Evolutionary conservation across 768 basidiomycete species (phyloP), one percentile per base, ranked within the genome.

Genomic region (Mycena maculata): DNA sequence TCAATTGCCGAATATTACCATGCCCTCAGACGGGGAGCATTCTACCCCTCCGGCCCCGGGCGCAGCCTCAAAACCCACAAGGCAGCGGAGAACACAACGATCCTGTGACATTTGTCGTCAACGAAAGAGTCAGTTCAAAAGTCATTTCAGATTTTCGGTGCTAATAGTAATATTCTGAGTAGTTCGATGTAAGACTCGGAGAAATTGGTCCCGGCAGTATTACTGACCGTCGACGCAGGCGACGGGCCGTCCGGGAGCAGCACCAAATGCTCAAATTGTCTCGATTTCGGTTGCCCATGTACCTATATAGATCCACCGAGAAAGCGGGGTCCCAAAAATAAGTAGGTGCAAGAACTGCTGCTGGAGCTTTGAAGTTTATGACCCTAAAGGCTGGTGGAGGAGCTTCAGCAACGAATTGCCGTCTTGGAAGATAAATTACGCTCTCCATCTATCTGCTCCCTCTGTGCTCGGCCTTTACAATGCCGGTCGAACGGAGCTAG

Each of bases 401-500:
- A 85, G 39, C 83, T 91, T 28, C 85, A 87, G 80, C 78, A 78
- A 53, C 81, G 86, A 70, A 73, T 88, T 31, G 78, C 80, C 2
- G 77, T 73, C 8, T 76, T 79, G 33, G 82, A 87, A 71, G 77
- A 78, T 42, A 84, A 84, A 73, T 38, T 70, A 31, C 69, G 65
- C 15, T n/a, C n/a, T n/a, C 33, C 48, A 33, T 67, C 65, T 7
- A 30, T 70, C 1, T 70, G 69, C 41, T 66, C 64, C 9, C 61
- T 70, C 23, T 70, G 69, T 53, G 22, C 69, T 2, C 64, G 50
- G n/a, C 64, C 64, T 9, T 16, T 70, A 13, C n/a, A 59, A 30
- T 42, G 50, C 31, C 27, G n/a, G 38, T 9, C n/a, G n/a, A n/a
- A n/a, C n/a, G n/a, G n/a, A n/a, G n/a, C n/a, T n/a, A n/a, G n/a